Conservation (phyloP, 2,329 filamentous ascomycete genomes). For the Trichophyton rubrum region DNA sequence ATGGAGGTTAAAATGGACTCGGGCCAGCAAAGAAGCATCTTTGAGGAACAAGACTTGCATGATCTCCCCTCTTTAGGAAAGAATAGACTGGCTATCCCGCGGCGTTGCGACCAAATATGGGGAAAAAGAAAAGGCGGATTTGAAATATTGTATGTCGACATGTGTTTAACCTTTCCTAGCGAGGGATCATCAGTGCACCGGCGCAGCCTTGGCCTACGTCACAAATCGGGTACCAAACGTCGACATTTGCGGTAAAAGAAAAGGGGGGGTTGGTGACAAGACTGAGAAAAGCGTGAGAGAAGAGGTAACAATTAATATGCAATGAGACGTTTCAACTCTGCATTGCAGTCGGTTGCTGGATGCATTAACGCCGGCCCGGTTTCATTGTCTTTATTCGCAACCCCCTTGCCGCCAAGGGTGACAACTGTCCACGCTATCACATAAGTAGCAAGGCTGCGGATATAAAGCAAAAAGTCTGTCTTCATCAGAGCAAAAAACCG, state of each 20-base stretch:
- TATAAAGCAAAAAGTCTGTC: background rate
- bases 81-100: background rate
- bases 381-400: background rate
- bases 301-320: background rate
- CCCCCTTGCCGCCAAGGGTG: background rate
- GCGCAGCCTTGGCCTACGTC: constrained; percentile 2
- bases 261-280: background rate
- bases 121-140: background rate
- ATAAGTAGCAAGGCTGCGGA: background rate
- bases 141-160: background rate
- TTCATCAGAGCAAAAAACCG: background rate
- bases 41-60: constrained; percentile 1
- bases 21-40: background rate
- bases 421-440: background rate
- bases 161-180: background rate
- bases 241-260: background rate
- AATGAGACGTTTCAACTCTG: background rate
- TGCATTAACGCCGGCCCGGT: background rate
- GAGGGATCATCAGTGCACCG: constrained; percentile 3
- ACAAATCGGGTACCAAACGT: background rate
- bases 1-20: background rate
- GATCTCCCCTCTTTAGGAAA: background rate
- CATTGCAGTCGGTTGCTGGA: background rate
- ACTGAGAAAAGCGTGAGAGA: background rate
- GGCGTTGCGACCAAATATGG: background rate